These are phyloP conservation scores for Lathyrus sativus DNA, from an alignment of 306 rosid species.

Conservation along the genomic window DNA sequence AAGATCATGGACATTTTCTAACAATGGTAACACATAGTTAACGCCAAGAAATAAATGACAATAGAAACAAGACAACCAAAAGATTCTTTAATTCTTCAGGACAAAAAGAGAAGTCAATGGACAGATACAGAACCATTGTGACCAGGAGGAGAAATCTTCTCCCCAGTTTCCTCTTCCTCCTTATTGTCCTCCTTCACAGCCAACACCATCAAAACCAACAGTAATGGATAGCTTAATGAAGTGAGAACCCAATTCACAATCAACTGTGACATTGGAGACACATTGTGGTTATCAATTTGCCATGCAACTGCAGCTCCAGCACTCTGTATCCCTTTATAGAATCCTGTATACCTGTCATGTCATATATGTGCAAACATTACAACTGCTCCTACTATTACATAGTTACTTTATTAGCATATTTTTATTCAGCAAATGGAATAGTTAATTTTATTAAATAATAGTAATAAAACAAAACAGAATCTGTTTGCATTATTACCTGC, in stretches of 20 bases:
- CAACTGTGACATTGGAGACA: constrained; percentile 62
- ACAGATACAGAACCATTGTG: constrained; percentile 25
- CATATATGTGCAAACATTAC: background rate
- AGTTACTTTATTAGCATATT: background rate
- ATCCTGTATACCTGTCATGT: constrained; percentile 73
- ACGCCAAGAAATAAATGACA: constrained; percentile 14
- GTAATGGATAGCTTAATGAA: constrained; percentile 66
- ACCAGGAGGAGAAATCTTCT: constrained; percentile 42
- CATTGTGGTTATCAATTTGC: constrained; percentile 69
- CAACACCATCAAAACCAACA: constrained; percentile 56
- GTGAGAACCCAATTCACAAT: constrained; percentile 69
- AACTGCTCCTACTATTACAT: background rate
- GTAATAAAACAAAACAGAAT: background rate
- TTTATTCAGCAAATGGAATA: background rate
- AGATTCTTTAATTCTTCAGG: background rate
- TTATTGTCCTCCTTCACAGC: constrained; percentile 67
- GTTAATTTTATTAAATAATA: background rate
- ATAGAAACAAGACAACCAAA: constrained; percentile 25
- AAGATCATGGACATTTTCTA: background rate
- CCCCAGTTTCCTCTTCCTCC: constrained; percentile 37
- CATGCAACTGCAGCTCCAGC: constrained; percentile 98
- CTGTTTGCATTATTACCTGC: constrained; percentile 61
- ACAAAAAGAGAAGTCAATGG: background rate
- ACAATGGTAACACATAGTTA: background rate
- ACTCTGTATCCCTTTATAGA: constrained; percentile 90